These are phyloP conservation scores for Colletotrichum higginsianum DNA, from an alignment of 2,329 filamentous ascomycete genomes.

Conservation along the genomic window DNA sequence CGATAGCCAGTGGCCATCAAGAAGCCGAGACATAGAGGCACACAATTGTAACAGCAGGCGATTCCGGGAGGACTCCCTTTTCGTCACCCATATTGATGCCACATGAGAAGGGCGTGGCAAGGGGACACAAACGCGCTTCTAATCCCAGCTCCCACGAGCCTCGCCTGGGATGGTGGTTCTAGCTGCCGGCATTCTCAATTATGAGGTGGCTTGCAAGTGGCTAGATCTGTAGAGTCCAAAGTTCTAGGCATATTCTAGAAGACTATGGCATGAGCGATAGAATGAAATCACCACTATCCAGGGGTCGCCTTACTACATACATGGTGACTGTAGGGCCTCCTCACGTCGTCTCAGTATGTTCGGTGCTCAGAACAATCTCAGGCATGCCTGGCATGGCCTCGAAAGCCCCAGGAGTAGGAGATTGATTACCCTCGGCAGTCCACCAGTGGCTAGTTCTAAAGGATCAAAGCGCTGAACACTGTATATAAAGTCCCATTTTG, in stretches of 20 bases:
- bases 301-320: slow-evolving; percentile 5
- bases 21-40: slow-evolving; percentile 21
- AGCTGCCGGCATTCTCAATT: neutral
- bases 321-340: neutral
- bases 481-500: neutral
- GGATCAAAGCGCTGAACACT: neutral
- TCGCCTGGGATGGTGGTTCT: neutral
- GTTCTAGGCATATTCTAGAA: slow-evolving; percentile 30
- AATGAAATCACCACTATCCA: neutral
- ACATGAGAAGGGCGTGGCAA: slow-evolving; percentile 32
- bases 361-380: too few relatives aligned
- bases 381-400: too few relatives aligned
- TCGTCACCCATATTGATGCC: slow-evolving; percentile 18
- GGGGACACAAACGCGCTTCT: slow-evolving; percentile 10
- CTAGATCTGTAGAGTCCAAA: neutral
- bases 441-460: neutral
- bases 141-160: slow-evolving; percentile 29
- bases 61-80: neutral
- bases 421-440: slow-evolving; percentile 10
- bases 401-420: slow-evolving; percentile 9
- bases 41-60: slow-evolving; percentile 31
- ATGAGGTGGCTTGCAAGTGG: neutral
- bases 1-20: slow-evolving; percentile 8
- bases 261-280: neutral
- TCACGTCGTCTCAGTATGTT: neutral